Percentiles rank a stretch among this genome's conserved stretches.
These are phyloP conservation scores for Colletotrichum caudatum DNA, from an alignment of 2,329 filamentous ascomycete species.

Conservation along the genomic window DNA sequence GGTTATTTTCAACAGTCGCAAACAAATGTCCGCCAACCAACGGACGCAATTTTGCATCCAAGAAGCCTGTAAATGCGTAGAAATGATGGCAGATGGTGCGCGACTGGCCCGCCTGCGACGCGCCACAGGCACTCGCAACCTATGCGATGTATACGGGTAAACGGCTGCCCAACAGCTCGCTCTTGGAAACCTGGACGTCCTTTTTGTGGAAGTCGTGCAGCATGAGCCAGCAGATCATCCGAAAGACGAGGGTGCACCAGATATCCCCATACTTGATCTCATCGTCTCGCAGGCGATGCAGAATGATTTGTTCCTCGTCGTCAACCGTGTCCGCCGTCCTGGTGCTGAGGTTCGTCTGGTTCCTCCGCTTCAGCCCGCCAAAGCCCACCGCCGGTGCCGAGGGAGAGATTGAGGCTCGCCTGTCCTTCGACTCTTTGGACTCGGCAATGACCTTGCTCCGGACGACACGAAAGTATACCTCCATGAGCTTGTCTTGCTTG, in stretches of 20 bases:
- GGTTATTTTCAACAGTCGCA: no score
- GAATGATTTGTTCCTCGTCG: slow-evolving; percentile 6
- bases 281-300: slow-evolving; percentile 6
- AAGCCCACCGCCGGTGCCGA: not conserved
- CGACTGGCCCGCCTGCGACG: not conserved
- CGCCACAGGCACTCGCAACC: not conserved
- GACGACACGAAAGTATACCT: slow-evolving; percentile 63
- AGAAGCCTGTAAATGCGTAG: slow-evolving; percentile 11
- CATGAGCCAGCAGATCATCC: slow-evolving; percentile 70
- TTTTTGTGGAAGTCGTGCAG: slow-evolving; percentile 68
- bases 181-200: slow-evolving; percentile 65
- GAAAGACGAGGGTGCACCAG: slow-evolving; percentile 67
- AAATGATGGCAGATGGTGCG: not conserved
- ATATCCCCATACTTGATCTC: slow-evolving; percentile 53
- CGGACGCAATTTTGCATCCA: not conserved
- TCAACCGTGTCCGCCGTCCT: slow-evolving; percentile 19
- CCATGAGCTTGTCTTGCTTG: slow-evolving; percentile 63
- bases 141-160: slow-evolving; percentile 66
- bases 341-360: slow-evolving; percentile 11
- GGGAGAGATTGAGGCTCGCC: slow-evolving; percentile 38
- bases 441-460: slow-evolving; percentile 54
- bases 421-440: slow-evolving; percentile 48
- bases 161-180: slow-evolving; percentile 65
- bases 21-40: not conserved
- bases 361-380: slow-evolving; percentile 9